phyloP scores from a whole-genome alignment of 2,329 filamentous ascomycete genomes.

The Leptographium wingfieldii region DNA sequence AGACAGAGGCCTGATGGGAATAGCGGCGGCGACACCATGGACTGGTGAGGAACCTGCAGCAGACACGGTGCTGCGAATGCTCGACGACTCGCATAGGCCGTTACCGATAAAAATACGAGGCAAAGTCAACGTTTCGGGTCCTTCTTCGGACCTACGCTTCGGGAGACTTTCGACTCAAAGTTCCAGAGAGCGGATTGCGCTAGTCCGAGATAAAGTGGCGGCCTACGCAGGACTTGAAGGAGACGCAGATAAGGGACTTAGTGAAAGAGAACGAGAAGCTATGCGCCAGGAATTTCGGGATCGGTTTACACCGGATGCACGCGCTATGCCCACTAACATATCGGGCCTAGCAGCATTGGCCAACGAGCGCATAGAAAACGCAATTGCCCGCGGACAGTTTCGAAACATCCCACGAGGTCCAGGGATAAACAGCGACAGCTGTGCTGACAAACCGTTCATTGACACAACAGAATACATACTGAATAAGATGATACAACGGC shows the following conservation, averaged over 20 bases:
- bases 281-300: constrained; percentile 65
- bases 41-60: constrained; percentile 60
- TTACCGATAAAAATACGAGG: constrained; percentile 38
- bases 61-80: constrained; percentile 73
- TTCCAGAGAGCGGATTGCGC: constrained; percentile 34
- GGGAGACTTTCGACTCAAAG: constrained; percentile 25
- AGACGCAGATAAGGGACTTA: constrained; percentile 38
- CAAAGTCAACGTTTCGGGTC: constrained; percentile 28
- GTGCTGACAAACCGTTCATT: constrained; percentile 76
- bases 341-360: constrained; percentile 71
- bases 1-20: constrained; percentile 54
- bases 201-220: constrained; percentile 44
- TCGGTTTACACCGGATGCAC: constrained; percentile 60
- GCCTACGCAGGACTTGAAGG: constrained; percentile 35
- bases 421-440: constrained; percentile 64
- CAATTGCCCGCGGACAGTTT: constrained; percentile 85
- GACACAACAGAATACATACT: constrained; percentile 96
- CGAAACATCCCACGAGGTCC: constrained; percentile 69
- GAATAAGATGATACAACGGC: constrained; percentile 96
- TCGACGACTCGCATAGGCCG: constrained; percentile 66
- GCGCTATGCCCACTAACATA: constrained; percentile 63
- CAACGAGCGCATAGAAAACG: constrained; percentile 83
- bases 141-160: constrained; percentile 35
- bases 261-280: constrained; percentile 59
- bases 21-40: constrained; percentile 62